Conservation (phyloP, 1,284 basidiomycete genomes). For the Mycosarcoma mackinlayi region DNA sequence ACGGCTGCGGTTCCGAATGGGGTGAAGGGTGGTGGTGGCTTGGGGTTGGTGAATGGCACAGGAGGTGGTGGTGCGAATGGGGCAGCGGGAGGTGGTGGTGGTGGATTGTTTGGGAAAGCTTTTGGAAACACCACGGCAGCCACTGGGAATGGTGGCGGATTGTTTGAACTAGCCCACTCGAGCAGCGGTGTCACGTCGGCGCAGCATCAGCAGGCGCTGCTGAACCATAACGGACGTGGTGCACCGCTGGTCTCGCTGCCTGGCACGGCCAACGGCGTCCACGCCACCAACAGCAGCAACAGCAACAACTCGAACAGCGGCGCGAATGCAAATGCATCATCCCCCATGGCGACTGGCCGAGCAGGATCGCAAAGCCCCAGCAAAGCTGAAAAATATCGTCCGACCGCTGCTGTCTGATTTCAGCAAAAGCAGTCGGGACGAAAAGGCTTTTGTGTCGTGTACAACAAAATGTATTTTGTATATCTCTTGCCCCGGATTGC, state of each 20-base stretch:
- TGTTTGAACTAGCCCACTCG: conserved; percentile 34
- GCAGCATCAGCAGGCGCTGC: conserved; percentile 43
- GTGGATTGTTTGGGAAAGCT: conserved; percentile 15
- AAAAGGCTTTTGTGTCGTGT: background rate
- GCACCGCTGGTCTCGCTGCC: conserved; percentile 34
- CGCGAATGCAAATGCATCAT: background rate
- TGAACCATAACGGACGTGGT: conserved; percentile 45
- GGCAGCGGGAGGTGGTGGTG: conserved; percentile 1
- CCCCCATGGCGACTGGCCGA: conserved; percentile 8
- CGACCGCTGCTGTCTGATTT: conserved; percentile 41
- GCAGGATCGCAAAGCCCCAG: conserved; percentile 25
- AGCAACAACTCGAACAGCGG: background rate
- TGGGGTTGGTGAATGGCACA: conserved; percentile 1
- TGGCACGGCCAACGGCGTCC: conserved; percentile 8
- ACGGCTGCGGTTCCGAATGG: background rate
- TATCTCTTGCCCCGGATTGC: too few relatives aligned
- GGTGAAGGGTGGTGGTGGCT: conserved; percentile 1
- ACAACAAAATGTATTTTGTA: too few relatives aligned
- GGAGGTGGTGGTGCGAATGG: background rate
- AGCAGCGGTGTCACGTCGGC: conserved; percentile 29
- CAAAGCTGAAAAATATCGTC: conserved; percentile 38
- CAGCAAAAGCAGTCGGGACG: background rate
- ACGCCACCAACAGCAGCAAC: conserved; percentile 1
- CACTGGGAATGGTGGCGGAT: conserved; percentile 21
- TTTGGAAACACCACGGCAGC: conserved; percentile 6